Percentiles rank a stretch among this genome's conserved stretches.
Evolutionary conservation across 805 yeast species (phyloP).

Genomic region (Candida sithepensis): DNA sequence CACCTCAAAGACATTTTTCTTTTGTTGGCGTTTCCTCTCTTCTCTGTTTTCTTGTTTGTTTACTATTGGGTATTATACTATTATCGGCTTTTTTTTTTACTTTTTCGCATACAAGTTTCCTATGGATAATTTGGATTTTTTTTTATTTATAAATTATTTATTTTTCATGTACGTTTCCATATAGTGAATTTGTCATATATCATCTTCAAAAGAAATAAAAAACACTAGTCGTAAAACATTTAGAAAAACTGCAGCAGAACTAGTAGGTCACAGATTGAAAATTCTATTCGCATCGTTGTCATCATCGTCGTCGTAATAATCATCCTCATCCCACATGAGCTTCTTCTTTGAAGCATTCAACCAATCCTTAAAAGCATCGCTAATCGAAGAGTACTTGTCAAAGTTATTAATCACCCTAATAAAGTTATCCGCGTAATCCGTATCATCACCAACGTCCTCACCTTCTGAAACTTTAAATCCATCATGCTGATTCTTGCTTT

Average conservation of each 20-base stretch:
- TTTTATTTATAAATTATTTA: no score
- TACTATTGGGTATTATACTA: no score
- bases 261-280: neutral
- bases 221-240: neutral
- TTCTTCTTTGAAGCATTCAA: slow-evolving; percentile 18
- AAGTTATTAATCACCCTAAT: slow-evolving; percentile 32
- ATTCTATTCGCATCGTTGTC: neutral
- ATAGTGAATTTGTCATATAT: neutral
- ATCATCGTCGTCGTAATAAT: neutral
- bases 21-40: no score
- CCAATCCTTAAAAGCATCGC: slow-evolving; percentile 37
- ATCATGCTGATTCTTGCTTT: neutral
- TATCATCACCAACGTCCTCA: slow-evolving; percentile 21
- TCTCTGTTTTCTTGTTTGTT: no score
- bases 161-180: neutral
- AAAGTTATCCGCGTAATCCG: slow-evolving; percentile 30
- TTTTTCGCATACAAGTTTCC: no score
- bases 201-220: neutral
- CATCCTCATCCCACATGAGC: neutral
- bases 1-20: no score
- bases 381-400: slow-evolving; percentile 30
- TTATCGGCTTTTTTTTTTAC: no score
- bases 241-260: no score
- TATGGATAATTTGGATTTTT: no score
- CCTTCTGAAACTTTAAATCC: slow-evolving; percentile 11